Conservation (phyloP, 441 rosid genomes). For the Aleurites moluccanus region DNA sequence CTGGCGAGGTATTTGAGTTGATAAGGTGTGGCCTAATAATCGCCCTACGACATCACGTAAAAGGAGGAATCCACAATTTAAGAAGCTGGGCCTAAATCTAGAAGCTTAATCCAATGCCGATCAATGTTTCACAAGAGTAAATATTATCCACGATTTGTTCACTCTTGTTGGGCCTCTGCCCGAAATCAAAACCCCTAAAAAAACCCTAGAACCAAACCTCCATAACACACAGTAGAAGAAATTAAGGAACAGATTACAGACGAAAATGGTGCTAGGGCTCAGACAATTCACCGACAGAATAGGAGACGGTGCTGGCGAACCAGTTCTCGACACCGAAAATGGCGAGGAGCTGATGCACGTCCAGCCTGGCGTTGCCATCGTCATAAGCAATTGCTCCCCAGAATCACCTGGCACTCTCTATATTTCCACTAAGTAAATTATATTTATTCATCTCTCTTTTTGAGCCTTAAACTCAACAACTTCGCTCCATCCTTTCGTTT, state of each 20-base stretch:
- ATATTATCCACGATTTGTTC: too few species aligned
- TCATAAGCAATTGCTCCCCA: constrained; percentile 52
- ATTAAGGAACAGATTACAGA: neutral
- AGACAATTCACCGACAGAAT: constrained; percentile 52
- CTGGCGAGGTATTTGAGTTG: too few species aligned
- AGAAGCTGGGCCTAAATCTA: too few species aligned
- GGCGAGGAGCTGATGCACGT: constrained; percentile 80
- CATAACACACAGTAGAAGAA: neutral
- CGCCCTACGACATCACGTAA: too few species aligned
- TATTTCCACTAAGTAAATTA: constrained; percentile 59
- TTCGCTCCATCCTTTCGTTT: neutral
- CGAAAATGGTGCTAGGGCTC: constrained; percentile 61
- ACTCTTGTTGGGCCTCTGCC: neutral
- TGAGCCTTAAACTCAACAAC: neutral
- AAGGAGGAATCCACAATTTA: too few species aligned
- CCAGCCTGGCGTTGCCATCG: constrained; percentile 68
- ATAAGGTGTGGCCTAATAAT: too few species aligned
- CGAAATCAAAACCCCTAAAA: neutral
- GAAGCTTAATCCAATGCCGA: too few species aligned
- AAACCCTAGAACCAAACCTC: constrained; percentile 3
- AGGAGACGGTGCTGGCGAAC: constrained; percentile 56
- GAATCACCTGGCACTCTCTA: constrained; percentile 83
- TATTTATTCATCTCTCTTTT: neutral
- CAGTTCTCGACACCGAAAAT: constrained; percentile 51
- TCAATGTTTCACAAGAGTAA: too few species aligned